Evolutionary conservation across 176 grass and related monocot species (phyloP).

Genomic region (Oryza glaberrima): DNA sequence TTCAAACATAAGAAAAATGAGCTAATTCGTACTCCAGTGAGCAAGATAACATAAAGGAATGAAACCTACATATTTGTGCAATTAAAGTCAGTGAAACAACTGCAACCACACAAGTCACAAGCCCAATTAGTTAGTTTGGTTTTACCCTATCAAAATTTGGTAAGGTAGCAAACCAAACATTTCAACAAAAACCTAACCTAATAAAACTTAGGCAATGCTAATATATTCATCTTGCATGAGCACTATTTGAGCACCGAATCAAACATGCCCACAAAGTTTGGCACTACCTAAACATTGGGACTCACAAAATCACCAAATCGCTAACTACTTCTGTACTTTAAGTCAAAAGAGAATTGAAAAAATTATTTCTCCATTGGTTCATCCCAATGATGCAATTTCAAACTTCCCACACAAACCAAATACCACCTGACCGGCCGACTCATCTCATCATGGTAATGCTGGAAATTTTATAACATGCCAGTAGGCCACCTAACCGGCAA

Average conservation of each 20-base stretch:
- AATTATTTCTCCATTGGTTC: background rate
- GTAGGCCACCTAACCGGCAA: background rate
- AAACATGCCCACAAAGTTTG: background rate
- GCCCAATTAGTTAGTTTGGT: background rate
- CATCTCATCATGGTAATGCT: background rate
- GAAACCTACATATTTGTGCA: background rate
- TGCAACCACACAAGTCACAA: background rate
- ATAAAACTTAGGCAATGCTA: background rate
- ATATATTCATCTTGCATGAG: background rate
- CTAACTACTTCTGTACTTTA: background rate
- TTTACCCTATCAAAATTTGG: background rate
- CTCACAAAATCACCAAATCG: background rate
- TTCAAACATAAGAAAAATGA: constrained; percentile 15
- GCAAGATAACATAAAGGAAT: background rate
- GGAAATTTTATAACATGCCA: constrained; percentile 18
- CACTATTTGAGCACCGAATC: background rate
- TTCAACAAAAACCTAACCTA: background rate
- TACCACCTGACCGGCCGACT: background rate
- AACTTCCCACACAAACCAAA: background rate
- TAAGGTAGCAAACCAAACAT: background rate
- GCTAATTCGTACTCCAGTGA: background rate
- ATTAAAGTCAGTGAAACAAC: background rate
- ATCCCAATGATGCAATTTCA: background rate
- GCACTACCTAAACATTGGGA: background rate
- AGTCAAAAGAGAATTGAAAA: background rate